phyloP scores from a whole-genome alignment of 352 stramenopile species.

The Pythium myriotylum region DNA sequence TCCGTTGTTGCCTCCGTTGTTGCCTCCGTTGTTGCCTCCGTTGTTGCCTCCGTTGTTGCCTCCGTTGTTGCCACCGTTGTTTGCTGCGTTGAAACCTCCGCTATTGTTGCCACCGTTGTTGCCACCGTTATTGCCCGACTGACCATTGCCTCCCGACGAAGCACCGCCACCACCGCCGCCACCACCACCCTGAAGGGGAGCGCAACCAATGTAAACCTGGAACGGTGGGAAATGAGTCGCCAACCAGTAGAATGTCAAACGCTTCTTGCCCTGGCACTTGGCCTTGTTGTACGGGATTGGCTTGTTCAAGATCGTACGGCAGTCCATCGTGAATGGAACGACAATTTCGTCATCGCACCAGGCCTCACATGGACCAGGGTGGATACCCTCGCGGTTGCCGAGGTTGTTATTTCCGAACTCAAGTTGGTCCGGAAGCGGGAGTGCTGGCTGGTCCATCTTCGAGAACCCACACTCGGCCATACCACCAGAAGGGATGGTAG shows the following conservation, averaged over 20 bases:
- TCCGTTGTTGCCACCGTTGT: not conserved
- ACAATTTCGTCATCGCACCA: constrained; percentile 51
- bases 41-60: not conserved
- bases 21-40: not conserved
- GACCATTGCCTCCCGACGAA: no score
- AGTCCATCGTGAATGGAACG: constrained; percentile 39
- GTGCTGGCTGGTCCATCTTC: not conserved
- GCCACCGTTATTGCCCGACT: not conserved
- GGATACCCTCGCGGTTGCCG: not conserved
- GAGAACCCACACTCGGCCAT: constrained; percentile 17
- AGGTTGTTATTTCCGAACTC: constrained; percentile 7
- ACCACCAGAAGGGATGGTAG: not conserved
- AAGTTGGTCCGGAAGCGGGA: constrained; percentile 11
- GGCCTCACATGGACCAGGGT: constrained; percentile 43
- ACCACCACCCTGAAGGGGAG: not conserved
- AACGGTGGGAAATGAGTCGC: constrained; percentile 44
- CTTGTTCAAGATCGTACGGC: constrained; percentile 14
- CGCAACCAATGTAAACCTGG: constrained; percentile 48
- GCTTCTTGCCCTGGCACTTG: constrained; percentile 37
- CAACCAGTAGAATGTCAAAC: constrained; percentile 57
- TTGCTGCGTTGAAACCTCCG: no score
- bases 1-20: not conserved
- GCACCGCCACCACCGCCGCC: no score
- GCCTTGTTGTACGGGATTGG: constrained; percentile 38
- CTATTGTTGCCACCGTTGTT: not conserved